A percentile compares a stretch with the other conserved stretches of the same genome.
phyloP scores from a whole-genome alignment of 1,139 yeast species.

The Saccharomycopsis hybrid region DNA sequence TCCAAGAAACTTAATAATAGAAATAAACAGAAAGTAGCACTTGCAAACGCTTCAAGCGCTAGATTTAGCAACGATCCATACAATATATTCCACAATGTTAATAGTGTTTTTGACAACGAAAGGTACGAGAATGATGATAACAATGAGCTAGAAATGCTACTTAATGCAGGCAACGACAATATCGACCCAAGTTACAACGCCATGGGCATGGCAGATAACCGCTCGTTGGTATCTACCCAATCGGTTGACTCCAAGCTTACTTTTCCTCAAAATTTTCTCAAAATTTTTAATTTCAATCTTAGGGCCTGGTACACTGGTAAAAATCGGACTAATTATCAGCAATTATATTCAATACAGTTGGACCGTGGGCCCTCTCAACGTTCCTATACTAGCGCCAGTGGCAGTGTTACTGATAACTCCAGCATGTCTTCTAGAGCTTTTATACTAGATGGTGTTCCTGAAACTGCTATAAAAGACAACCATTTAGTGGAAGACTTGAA shows the following conservation, averaged over 20 bases:
- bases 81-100: not conserved
- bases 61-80: not conserved
- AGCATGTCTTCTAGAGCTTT: not conserved
- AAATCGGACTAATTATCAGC: not conserved
- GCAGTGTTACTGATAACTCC: not conserved
- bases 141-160: not conserved
- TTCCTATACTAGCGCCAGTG: not conserved
- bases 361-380: too few species aligned
- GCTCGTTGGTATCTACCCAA: not conserved
- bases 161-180: too few species aligned
- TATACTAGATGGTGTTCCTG: slow-evolving; percentile 2
- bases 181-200: too few species aligned
- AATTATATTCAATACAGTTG: not conserved
- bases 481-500: slow-evolving; percentile 1
- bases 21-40: not conserved
- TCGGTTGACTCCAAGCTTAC: not conserved
- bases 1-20: not conserved
- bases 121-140: not conserved
- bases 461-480: slow-evolving; percentile 1
- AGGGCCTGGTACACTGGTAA: not conserved
- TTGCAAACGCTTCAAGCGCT: too few species aligned
- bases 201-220: not conserved
- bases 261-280: slow-evolving; percentile 4
- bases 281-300: not conserved
- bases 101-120: too few species aligned